Evolutionary conservation across 768 basidiomycete species (phyloP).

Genomic region (Tricholoma bakamatsutake): DNA sequence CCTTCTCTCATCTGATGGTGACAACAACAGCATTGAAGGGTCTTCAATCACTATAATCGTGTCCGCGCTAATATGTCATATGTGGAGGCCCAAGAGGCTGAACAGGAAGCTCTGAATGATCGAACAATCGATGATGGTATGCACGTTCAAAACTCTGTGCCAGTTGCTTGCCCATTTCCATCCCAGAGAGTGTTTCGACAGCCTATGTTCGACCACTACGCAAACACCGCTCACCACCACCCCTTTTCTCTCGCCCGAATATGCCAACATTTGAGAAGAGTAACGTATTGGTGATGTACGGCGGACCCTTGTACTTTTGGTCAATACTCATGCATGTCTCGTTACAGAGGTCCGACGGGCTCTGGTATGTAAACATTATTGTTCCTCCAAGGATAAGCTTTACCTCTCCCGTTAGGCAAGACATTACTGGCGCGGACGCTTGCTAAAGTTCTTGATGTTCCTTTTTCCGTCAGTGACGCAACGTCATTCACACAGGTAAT

Average conservation of each 20-base stretch:
- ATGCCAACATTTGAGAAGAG: conserved; percentile 84
- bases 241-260: conserved; percentile 37
- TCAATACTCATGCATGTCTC: neutral
- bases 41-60: conserved; percentile 94
- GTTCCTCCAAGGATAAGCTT: neutral
- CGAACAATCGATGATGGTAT: conserved; percentile 13
- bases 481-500: conserved; percentile 87
- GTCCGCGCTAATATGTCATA: conserved; percentile 64
- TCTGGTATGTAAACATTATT: conserved; percentile 45
- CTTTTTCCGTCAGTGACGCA: conserved; percentile 91
- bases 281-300: conserved; percentile 88
- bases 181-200: conserved; percentile 34
- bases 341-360: conserved; percentile 71
- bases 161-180: neutral
- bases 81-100: conserved; percentile 31
- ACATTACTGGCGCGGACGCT: conserved; percentile 87
- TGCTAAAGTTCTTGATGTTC: conserved; percentile 88
- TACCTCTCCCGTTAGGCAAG: conserved; percentile 52
- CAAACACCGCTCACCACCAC: conserved; percentile 26
- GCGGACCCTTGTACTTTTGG: conserved; percentile 1
- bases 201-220: conserved; percentile 62
- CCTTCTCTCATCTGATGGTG: neutral
- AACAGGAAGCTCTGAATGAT: conserved; percentile 9
- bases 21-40: conserved; percentile 38
- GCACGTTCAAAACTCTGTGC: neutral